Conservation (phyloP, 2,329 filamentous ascomycete genomes). For the Achaetomium macrosporum region DNA sequence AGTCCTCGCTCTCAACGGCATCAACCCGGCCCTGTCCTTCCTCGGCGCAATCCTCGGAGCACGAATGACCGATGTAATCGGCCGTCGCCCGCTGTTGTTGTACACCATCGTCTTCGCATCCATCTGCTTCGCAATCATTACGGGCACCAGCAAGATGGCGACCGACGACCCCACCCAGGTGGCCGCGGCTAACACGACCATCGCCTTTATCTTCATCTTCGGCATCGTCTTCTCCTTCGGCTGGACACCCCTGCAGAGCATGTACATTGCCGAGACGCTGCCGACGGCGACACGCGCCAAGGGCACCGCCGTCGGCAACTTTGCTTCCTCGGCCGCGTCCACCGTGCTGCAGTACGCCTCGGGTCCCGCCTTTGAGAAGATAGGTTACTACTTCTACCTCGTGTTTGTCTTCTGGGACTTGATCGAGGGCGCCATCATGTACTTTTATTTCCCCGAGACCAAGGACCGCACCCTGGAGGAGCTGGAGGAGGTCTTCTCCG, state of each 20-base stretch:
- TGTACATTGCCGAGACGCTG: constrained; percentile 45
- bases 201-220: constrained; percentile 49
- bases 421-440: constrained; percentile 38
- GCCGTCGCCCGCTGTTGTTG: constrained; percentile 51
- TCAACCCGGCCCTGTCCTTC: constrained; percentile 49
- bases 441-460: constrained; percentile 46
- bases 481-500: constrained; percentile 46
- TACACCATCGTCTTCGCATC: constrained; percentile 42
- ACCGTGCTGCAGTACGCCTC: constrained; percentile 41
- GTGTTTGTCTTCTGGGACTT: constrained; percentile 43
- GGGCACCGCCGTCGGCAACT: constrained; percentile 39
- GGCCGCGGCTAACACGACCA: constrained; percentile 38
- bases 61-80: constrained; percentile 48
- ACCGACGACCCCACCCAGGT: constrained; percentile 31
- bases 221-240: constrained; percentile 47
- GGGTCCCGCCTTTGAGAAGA: constrained; percentile 38
- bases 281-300: constrained; percentile 41
- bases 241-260: constrained; percentile 45
- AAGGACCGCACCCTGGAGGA: constrained; percentile 49
- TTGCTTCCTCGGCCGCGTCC: constrained; percentile 34
- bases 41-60: constrained; percentile 48
- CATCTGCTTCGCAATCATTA: constrained; percentile 44
- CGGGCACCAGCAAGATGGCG: constrained; percentile 41
- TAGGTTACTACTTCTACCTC: constrained; percentile 41
- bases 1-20: constrained; percentile 45